Evolutionary conservation across 2,329 filamentous ascomycete genomes (phyloP), one percentile per base, ranked within the genome.

Genomic region (Nectriaceae sp.): DNA sequence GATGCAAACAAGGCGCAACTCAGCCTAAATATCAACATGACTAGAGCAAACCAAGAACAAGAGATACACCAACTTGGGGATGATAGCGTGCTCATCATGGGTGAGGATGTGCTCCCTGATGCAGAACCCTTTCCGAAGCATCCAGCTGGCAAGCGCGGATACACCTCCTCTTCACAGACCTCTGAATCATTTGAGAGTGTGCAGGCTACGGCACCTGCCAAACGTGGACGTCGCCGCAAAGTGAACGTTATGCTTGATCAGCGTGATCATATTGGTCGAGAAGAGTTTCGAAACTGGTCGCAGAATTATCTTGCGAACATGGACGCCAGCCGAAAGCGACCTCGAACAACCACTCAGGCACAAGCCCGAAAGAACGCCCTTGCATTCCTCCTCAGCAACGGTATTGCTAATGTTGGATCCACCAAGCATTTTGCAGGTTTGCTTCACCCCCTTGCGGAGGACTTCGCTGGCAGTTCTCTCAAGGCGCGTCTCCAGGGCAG

Each of bases 261-360:
- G 11, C 49, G 42, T 48, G 69, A 69, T 15, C 63, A 66, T 16
- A 21, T 80, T 10, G 59, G 70, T 10, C 59, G 67, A 47, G 57
- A 54, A 11, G 65, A 70, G 43, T 61, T 77, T 40, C 69, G 66
- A 46, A 46, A 53, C 4, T 80, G 76, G 77, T 61, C 66, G 43
- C 46, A 54, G 1, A 59, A 75, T 35, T 81, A 82, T 47, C 50
- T 73, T 6, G 53, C 65, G 11, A 86, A 84, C 54, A 91, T 89
- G 81, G 57, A 67, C 21, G 64, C 56, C 16, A 55, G 53, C 33
- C 62, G 52, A 46, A 68, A 67, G 44, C 51, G 47, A 45, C 60
- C 37, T 3, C 53, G 57, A 24, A 48, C 47, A 6, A 59, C 62
- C 26, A 67, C 67, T 1, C 40, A 49, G 11, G 56, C 64, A 3